Conservation (phyloP, 495 filamentous ascomycete genomes). For the Lophiostoma macrostomum region DNA sequence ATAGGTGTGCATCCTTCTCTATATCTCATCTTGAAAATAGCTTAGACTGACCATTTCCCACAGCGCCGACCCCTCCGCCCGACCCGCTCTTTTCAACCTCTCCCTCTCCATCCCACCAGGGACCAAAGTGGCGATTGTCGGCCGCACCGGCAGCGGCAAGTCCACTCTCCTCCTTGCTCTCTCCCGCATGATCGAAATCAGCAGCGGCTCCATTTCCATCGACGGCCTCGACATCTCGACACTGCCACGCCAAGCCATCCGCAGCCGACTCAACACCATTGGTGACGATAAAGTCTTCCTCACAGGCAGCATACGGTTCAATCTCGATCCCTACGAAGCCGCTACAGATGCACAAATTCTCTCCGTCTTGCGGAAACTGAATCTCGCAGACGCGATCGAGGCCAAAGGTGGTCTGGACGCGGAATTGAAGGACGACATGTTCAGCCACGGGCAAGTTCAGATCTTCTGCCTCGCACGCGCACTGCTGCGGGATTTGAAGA, state of each 20-base stretch:
- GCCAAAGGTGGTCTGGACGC: constrained; percentile 65
- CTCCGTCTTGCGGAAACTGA: constrained; percentile 73
- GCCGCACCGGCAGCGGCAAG: constrained; percentile 48
- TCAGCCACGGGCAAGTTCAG: constrained; percentile 85
- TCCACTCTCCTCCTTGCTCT: constrained; percentile 44
- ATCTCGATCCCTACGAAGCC: constrained; percentile 77
- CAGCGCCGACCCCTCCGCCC: no score
- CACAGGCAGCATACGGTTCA: constrained; percentile 77
- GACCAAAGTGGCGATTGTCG: constrained; percentile 55
- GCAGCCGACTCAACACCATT: constrained; percentile 57
- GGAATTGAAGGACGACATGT: constrained; percentile 49
- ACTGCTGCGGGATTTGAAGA: constrained; percentile 54
- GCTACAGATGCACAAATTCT: constrained; percentile 68
- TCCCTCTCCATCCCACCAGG: constrained; percentile 52
- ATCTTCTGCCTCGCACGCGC: constrained; percentile 85
- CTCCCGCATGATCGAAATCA: constrained; percentile 44
- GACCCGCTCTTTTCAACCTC: constrained; percentile 52
- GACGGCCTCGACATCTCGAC: constrained; percentile 52
- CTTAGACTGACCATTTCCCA: not conserved
- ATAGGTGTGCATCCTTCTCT: constrained; percentile 17
- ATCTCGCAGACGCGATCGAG: constrained; percentile 58
- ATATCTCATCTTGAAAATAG: not conserved
- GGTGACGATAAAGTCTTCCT: constrained; percentile 66
- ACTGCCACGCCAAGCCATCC: constrained; percentile 54
- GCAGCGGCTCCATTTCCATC: constrained; percentile 51